Conservation (phyloP, 163 green algal genomes). For the Scenedesmus sp. region DNA sequence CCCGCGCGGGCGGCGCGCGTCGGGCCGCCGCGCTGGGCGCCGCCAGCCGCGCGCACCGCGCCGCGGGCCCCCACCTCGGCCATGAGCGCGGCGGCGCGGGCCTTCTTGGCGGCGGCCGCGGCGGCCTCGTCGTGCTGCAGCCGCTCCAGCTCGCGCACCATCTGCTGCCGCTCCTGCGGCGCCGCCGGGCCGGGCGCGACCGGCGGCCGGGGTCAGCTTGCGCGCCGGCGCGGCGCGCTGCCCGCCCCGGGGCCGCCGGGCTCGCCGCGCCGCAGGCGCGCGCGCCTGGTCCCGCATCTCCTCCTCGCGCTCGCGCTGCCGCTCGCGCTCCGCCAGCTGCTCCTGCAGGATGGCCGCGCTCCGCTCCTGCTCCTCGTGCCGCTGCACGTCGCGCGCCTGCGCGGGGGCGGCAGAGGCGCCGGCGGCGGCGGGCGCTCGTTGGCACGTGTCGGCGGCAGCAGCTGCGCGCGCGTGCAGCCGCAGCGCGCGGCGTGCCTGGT, state of each 20-base stretch:
- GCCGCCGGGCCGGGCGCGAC: background rate
- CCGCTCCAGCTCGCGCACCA: constrained; percentile 70
- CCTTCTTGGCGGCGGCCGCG: constrained; percentile 62
- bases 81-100: constrained; percentile 64
- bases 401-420: background rate
- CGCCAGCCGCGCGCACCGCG: too few relatives aligned
- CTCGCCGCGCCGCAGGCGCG: too few relatives aligned
- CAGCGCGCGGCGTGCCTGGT: constrained; percentile 59
- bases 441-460: background rate
- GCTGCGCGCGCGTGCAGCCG: background rate
- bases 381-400: constrained; percentile 58
- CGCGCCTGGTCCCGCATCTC: constrained; percentile 75
- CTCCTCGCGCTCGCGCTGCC: constrained; percentile 67
- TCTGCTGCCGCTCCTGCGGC: constrained; percentile 56
- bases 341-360: constrained; percentile 78
- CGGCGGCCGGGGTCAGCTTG: too few relatives aligned
- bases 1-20: too few relatives aligned
- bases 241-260: too few relatives aligned
- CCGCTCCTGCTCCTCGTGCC: constrained; percentile 61
- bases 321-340: constrained; percentile 78
- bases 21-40: too few relatives aligned
- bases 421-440: background rate
- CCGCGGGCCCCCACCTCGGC: constrained; percentile 48
- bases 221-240: too few relatives aligned
- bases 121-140: constrained; percentile 74